Conservation (phyloP, 2,329 filamentous ascomycete genomes). For the Trichoderma koningiopsis region DNA sequence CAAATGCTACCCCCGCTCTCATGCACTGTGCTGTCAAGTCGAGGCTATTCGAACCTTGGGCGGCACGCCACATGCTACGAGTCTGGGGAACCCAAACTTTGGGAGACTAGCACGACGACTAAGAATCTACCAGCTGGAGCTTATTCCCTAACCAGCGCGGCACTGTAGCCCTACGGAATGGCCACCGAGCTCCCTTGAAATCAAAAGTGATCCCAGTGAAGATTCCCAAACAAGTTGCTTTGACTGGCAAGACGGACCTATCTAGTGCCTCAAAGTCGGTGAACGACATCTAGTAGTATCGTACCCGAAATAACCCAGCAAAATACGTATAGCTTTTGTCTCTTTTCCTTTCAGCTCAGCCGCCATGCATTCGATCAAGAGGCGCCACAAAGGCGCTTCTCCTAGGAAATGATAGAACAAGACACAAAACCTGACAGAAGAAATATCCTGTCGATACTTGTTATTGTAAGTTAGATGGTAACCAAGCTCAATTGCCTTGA, state of each 20-base stretch:
- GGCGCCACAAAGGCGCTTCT: background rate
- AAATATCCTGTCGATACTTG: background rate
- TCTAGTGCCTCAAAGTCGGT: background rate
- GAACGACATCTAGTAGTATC: background rate
- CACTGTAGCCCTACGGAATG: slow-evolving; percentile 8
- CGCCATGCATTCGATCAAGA: background rate
- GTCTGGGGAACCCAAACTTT: background rate
- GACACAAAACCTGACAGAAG: background rate
- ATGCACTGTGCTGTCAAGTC: slow-evolving; percentile 24
- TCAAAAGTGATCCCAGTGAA: background rate
- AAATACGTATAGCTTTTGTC: background rate
- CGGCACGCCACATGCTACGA: background rate
- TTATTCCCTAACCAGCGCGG: slow-evolving; percentile 5
- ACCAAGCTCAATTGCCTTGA: background rate
- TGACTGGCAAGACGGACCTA: no score
- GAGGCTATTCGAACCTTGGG: slow-evolving; percentile 9
- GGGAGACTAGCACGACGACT: background rate
- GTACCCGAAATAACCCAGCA: background rate
- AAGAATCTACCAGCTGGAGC: slow-evolving; percentile 10
- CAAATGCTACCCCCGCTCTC: background rate
- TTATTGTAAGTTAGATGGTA: background rate
- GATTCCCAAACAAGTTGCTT: background rate
- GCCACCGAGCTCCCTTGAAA: background rate
- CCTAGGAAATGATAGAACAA: background rate
- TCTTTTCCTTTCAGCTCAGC: background rate